Base-by-base conservation (phyloP, 23 red algal genomes). In the Gracilaria domingensis region DNA sequence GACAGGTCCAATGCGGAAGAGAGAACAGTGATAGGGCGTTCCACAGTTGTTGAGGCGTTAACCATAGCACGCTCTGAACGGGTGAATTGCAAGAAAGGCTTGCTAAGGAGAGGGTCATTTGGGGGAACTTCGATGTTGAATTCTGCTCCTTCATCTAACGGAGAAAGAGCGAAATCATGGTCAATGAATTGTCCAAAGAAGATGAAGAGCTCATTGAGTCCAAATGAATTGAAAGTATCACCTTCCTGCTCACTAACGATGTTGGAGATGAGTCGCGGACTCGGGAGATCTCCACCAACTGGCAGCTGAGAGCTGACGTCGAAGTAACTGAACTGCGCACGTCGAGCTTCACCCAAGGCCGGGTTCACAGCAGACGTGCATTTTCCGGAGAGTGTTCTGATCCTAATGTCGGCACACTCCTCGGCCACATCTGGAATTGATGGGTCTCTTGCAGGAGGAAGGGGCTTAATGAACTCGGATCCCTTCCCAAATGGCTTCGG, bases 101-200 rank as follows among this genome's bases (percentile, higher is more conserved):
- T 51, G 12, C 28, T 37, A 30, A 88, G 71, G 5, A 77, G 44
- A 13, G 69, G 70, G 56, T 59, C 85, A 0, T 47, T 45, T 18
- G 35, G 53, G 24, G 85, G 69, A 0, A 88, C 85, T 61, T 74
- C 65, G 12, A 88, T 88, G 36, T 59, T 37, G 34, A 77, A 39
- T 24, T 47, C 17, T 21, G 23, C 40, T 1, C 64, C 64, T 29
- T 77, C 69, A 37, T 56, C 47, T 21, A 55, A 77, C 23, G 72
- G 72, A 29, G 84, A 60, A 13, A 75, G 40, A 23, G 72, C 72
- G 32, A 77, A 77, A 51, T 77, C 72, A 48, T 93, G 89, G 65
- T 93, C 89, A 37, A 93, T 59, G 64, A 93, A 84, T 66, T 93
- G 89, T 26, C 76, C 89, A 32, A 82, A 67, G 51, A 93, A 93